Percentiles rank a stretch among this genome's conserved stretches.
phyloP scores from a whole-genome alignment of 2,329 filamentous ascomycete genomes.

The Dichotomopilus funicola region DNA sequence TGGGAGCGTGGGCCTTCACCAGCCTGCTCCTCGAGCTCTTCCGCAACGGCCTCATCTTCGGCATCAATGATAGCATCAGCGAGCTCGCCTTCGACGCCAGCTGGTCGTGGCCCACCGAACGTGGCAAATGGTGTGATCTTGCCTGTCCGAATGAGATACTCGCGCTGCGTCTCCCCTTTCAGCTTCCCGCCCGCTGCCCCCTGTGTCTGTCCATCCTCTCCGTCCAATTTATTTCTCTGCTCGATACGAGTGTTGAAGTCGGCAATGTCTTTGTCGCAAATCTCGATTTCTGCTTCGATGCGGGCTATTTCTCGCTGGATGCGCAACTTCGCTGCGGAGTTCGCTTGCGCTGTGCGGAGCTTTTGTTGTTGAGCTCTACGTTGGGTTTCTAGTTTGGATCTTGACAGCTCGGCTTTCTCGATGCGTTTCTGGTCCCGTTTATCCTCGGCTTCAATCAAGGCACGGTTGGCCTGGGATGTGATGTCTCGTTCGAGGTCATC shows the following conservation, averaged over 20 bases:
- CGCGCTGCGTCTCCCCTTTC: slow-evolving; percentile 75
- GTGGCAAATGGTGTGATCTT: slow-evolving; percentile 96
- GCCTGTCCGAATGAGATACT: slow-evolving; percentile 88
- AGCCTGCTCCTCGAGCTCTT: slow-evolving; percentile 39
- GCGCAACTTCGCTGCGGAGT: slow-evolving; percentile 47
- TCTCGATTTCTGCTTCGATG: slow-evolving; percentile 57
- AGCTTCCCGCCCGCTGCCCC: slow-evolving; percentile 36
- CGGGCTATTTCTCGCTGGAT: slow-evolving; percentile 60
- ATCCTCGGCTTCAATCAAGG: slow-evolving; percentile 55
- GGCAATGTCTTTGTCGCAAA: slow-evolving; percentile 63
- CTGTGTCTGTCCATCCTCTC: slow-evolving; percentile 31
- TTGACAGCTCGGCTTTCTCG: slow-evolving; percentile 47
- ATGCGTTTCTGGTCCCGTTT: slow-evolving; percentile 58
- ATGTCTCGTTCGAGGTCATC: slow-evolving; percentile 89
- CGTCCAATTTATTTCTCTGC: slow-evolving; percentile 56
- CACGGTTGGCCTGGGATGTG: slow-evolving; percentile 52
- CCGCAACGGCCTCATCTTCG: slow-evolving; percentile 61
- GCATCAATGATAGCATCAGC: slow-evolving; percentile 75
- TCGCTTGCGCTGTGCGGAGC: slow-evolving; percentile 38
- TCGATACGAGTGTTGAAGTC: slow-evolving; percentile 79
- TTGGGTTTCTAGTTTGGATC: slow-evolving; percentile 57
- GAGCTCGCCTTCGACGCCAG: slow-evolving; percentile 60
- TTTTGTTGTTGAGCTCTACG: slow-evolving; percentile 49
- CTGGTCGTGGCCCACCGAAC: slow-evolving; percentile 57
- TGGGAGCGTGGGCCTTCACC: slow-evolving; percentile 56